A percentile compares a stretch with the other conserved stretches of the same genome.
Evolutionary conservation across 2,329 filamentous ascomycete genomes (phyloP).

Genomic region (Fusarium transvaalense): DNA sequence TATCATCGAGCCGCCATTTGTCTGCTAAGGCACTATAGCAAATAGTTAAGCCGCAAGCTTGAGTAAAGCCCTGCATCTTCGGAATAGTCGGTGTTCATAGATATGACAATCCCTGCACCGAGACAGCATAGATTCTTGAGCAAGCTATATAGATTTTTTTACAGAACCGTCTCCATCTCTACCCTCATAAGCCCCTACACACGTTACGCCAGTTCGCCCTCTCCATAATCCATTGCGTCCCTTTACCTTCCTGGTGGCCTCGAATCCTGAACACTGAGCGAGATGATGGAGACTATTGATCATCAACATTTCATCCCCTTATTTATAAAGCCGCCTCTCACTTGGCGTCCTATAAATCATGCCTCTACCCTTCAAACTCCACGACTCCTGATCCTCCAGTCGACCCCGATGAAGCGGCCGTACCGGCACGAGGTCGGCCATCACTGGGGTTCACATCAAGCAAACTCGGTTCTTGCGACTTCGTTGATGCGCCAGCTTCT

Average conservation of each 20-base stretch:
- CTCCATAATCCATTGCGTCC: slow-evolving; percentile 18
- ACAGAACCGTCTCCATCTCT: background rate
- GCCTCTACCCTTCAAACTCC: slow-evolving; percentile 57
- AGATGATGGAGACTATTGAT: slow-evolving; percentile 24
- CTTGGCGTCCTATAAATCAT: background rate
- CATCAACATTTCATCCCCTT: slow-evolving; percentile 31
- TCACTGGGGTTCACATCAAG: slow-evolving; percentile 51
- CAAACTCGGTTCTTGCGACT: slow-evolving; percentile 51
- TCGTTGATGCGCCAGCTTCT: slow-evolving; percentile 66
- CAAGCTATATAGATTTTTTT: slow-evolving; percentile 10
- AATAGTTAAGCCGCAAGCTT: background rate
- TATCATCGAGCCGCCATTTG: background rate
- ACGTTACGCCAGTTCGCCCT: slow-evolving; percentile 28
- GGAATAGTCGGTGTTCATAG: background rate
- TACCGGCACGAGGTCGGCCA: slow-evolving; percentile 47
- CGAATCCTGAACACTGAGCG: slow-evolving; percentile 17
- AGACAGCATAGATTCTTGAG: slow-evolving; percentile 13
- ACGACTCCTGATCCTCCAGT: slow-evolving; percentile 55
- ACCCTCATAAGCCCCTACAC: slow-evolving; percentile 4
- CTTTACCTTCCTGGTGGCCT: slow-evolving; percentile 10
- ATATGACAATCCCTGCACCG: background rate
- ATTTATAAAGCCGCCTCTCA: slow-evolving; percentile 30
- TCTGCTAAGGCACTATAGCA: background rate
- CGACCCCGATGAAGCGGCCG: slow-evolving; percentile 48
- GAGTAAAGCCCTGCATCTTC: too few relatives aligned